A percentile compares a stretch with the other conserved stretches of the same genome.
Conservation (phyloP, 495 filamentous ascomycete genomes). For the Pyronema domesticum region DNA sequence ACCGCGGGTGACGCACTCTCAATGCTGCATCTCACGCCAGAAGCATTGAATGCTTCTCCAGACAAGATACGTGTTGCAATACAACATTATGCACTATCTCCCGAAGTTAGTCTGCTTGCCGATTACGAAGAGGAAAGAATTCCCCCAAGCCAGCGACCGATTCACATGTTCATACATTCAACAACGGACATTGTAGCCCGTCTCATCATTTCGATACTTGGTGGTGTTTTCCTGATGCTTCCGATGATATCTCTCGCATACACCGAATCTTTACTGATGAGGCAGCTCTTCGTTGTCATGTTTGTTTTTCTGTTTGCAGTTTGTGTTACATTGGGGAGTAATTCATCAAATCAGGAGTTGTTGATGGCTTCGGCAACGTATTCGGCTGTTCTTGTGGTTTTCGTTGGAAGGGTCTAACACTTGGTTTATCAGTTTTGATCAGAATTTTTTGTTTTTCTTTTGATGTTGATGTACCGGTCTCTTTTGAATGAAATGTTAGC, state of each 20-base stretch:
- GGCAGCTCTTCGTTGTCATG: background rate
- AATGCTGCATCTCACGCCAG: background rate
- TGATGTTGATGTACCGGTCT: too few species aligned
- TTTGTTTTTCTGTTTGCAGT: background rate
- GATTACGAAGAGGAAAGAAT: background rate
- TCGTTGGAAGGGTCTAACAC: background rate
- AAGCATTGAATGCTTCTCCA: background rate
- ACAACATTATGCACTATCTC: background rate
- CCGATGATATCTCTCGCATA: background rate
- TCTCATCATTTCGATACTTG: background rate
- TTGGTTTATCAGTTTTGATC: too few species aligned
- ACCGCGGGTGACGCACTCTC: background rate
- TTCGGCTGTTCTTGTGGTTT: background rate
- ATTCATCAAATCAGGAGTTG: background rate
- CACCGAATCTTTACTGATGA: background rate
- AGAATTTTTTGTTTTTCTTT: too few species aligned
- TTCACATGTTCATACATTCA: background rate
- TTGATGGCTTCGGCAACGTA: background rate
- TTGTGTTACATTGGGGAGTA: background rate
- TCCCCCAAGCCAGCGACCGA: background rate
- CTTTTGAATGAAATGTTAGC: too few species aligned
- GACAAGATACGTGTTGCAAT: background rate
- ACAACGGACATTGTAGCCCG: background rate
- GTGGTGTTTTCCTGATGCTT: background rate
- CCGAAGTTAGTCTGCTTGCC: background rate